phyloP scores from a whole-genome alignment of 2,329 filamentous ascomycete species.

The Aspergillus sp. region DNA sequence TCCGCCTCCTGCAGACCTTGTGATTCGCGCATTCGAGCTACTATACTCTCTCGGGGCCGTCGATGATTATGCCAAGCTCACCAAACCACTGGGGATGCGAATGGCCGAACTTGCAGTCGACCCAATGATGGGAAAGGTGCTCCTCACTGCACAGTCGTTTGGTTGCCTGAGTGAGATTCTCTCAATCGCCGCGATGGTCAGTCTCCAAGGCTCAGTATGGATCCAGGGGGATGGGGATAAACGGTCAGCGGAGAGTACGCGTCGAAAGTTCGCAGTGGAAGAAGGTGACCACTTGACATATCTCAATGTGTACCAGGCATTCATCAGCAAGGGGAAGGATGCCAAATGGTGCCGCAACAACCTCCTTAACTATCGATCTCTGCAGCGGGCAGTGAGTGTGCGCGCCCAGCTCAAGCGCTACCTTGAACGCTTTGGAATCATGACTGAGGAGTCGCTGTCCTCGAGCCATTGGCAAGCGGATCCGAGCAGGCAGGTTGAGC shows the following conservation, averaged over 20 bases:
- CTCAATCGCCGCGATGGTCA: constrained; percentile 90
- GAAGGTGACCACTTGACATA: constrained; percentile 92
- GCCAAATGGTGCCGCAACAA: constrained; percentile 80
- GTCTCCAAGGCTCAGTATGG: constrained; percentile 73
- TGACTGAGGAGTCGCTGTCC: constrained; percentile 51
- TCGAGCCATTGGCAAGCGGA: constrained; percentile 22
- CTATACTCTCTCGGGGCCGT: constrained; percentile 79
- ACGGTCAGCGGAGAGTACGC: constrained; percentile 62
- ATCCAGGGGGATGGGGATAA: constrained; percentile 69
- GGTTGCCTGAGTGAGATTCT: constrained; percentile 76
- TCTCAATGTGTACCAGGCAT: constrained; percentile 86
- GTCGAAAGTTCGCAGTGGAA: constrained; percentile 77
- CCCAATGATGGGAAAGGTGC: constrained; percentile 88
- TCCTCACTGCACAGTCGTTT: constrained; percentile 67
- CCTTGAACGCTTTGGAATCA: constrained; percentile 73
- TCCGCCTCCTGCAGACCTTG: constrained; percentile 71
- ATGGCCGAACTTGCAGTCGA: constrained; percentile 93
- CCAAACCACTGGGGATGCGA: constrained; percentile 71
- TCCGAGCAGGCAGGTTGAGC: constrained; percentile 51
- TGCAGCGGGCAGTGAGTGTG: constrained; percentile 75
- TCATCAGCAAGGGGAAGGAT: constrained; percentile 71
- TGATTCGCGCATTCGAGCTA: constrained; percentile 78
- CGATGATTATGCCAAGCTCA: constrained; percentile 83
- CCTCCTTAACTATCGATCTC: constrained; percentile 73
- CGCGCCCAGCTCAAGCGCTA: constrained; percentile 78